Evolutionary conservation across 345 rosid genomes (phyloP).

Genomic region (Orychophragmus violaceus): DNA sequence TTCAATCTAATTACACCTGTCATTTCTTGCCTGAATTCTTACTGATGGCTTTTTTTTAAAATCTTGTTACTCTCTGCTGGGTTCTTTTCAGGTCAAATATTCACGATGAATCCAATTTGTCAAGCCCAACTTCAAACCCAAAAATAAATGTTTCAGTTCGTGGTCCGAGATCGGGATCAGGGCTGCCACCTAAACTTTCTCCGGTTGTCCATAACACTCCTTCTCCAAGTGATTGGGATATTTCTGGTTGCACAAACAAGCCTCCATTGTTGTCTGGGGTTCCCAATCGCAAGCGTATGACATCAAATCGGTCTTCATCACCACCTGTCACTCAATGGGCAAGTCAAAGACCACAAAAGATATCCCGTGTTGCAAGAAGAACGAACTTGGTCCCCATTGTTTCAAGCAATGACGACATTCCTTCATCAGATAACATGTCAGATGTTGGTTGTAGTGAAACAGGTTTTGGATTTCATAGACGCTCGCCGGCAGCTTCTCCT

Average conservation of each 20-base stretch:
- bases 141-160: constrained; percentile 63
- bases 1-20: constrained; percentile 1
- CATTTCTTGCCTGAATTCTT: no score
- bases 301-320: constrained; percentile 70
- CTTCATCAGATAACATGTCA: constrained; percentile 59
- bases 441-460: constrained; percentile 64
- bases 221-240: constrained; percentile 77
- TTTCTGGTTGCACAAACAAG: constrained; percentile 73
- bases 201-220: constrained; percentile 64
- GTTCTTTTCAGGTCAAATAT: constrained; percentile 50
- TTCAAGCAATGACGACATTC: constrained; percentile 72
- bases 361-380: constrained; percentile 85
- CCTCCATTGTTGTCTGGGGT: constrained; percentile 62
- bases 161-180: constrained; percentile 76
- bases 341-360: constrained; percentile 86
- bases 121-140: constrained; percentile 70
- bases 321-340: constrained; percentile 91
- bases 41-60: no score
- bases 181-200: constrained; percentile 59
- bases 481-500: constrained; percentile 62
- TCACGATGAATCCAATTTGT: constrained; percentile 74
- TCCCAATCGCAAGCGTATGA: constrained; percentile 70
- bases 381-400: constrained; percentile 68
- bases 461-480: constrained; percentile 67
- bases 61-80: constrained; percentile 9